Conservation (phyloP, 129 eudicot genomes). For the Silybum marianum region DNA sequence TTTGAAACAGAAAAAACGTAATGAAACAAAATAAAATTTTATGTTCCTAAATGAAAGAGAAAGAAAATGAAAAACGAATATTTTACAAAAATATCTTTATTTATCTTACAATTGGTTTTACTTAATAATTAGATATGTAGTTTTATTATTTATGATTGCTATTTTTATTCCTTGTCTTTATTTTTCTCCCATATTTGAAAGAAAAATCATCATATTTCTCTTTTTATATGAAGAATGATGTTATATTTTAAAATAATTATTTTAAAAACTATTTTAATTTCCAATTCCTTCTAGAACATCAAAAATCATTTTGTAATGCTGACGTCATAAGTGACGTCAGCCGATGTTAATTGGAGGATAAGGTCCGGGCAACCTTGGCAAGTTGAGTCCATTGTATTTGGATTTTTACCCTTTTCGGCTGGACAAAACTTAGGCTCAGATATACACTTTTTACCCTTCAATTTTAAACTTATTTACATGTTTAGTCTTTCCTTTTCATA, state of each 20-base stretch:
- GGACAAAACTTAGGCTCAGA: background rate
- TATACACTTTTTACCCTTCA: background rate
- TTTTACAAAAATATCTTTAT: too few relatives aligned
- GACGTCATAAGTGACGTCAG: background rate
- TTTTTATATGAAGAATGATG: background rate
- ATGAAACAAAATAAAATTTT: too few relatives aligned
- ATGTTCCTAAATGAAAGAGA: too few relatives aligned
- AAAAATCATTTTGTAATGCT: background rate
- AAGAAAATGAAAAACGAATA: too few relatives aligned
- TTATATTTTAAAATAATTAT: too few relatives aligned
- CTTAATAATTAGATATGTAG: too few relatives aligned
- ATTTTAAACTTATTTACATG: background rate
- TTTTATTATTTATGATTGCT: too few relatives aligned
- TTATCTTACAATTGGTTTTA: too few relatives aligned
- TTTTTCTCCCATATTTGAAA: too few relatives aligned
- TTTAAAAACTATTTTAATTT: background rate
- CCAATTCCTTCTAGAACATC: background rate
- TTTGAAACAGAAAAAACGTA: too few relatives aligned
- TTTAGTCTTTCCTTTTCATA: background rate
- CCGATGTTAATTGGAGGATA: slow-evolving; percentile 4
- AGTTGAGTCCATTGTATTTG: slow-evolving; percentile 10
- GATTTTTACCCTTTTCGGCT: slow-evolving; percentile 3
- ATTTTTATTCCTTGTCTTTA: too few relatives aligned
- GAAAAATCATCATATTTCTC: too few relatives aligned
- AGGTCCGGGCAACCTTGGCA: background rate